Conservation (phyloP, 768 basidiomycete species). For the Nidularia pulvinata region DNA sequence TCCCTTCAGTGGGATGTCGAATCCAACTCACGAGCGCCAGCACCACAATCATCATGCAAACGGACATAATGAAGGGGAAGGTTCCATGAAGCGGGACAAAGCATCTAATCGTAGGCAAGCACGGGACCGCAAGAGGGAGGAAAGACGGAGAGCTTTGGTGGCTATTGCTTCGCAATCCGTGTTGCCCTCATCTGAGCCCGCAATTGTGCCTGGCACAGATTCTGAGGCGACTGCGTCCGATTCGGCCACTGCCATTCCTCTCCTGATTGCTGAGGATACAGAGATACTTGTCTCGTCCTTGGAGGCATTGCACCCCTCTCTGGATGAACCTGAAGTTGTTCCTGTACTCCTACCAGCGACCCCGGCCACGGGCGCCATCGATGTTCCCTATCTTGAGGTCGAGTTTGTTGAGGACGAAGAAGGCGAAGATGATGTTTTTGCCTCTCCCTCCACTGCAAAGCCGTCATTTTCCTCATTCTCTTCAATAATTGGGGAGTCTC, state of each 20-base stretch:
- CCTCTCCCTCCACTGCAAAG: conserved; percentile 20
- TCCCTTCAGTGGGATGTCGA: conserved; percentile 6
- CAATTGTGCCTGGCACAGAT: neutral
- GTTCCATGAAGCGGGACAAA: conserved; percentile 17
- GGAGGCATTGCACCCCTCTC: conserved; percentile 26
- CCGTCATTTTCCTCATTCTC: conserved; percentile 20
- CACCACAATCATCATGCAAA: conserved; percentile 1
- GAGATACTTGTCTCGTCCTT: conserved; percentile 25
- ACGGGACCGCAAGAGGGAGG: conserved; percentile 52
- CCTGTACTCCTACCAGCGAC: conserved; percentile 1
- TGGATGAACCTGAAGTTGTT: conserved; percentile 6
- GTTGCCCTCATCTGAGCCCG: conserved; percentile 4
- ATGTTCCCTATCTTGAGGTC: neutral
- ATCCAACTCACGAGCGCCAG: conserved; percentile 9
- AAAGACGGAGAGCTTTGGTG: conserved; percentile 35
- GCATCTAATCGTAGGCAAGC: conserved; percentile 36
- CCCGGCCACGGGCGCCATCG: too few species aligned
- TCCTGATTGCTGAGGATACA: conserved; percentile 3
- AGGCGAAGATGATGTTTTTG: conserved; percentile 37
- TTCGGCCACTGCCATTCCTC: neutral
- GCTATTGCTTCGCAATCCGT: conserved; percentile 19
- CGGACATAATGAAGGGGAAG: conserved; percentile 8
- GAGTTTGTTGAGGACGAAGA: conserved; percentile 6
- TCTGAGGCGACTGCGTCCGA: neutral
- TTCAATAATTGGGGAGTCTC: conserved; percentile 19